Percentiles rank a stretch among this genome's conserved stretches.
phyloP scores from a whole-genome alignment of 2,329 filamentous ascomycete species.

The Stenocarpella maydis region DNA sequence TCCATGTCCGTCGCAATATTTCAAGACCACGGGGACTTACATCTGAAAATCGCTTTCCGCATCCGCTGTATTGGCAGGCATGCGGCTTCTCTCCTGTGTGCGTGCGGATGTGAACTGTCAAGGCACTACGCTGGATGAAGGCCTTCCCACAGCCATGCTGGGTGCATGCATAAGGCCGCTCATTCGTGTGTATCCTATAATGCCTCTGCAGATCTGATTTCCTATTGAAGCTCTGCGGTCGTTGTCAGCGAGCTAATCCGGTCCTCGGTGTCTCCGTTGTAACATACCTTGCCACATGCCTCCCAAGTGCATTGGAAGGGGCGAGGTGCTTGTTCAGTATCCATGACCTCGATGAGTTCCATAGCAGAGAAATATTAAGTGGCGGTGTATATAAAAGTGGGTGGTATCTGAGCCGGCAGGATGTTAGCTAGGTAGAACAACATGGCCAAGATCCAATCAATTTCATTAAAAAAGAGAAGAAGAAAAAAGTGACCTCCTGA shows the following conservation, averaged over 20 bases:
- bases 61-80: constrained; percentile 70
- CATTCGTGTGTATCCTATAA: constrained; percentile 76
- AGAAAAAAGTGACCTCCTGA: too few species aligned
- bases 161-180: constrained; percentile 70
- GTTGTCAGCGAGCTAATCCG: background rate
- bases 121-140: constrained; percentile 75
- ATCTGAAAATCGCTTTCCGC: constrained; percentile 75
- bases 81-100: constrained; percentile 78
- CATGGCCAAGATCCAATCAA: too few species aligned
- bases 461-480: too few species aligned
- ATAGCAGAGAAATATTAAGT: constrained; percentile 45
- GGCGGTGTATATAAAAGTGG: background rate
- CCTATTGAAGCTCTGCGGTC: constrained; percentile 73
- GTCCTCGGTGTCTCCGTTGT: background rate
- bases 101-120: constrained; percentile 75
- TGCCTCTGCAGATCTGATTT: constrained; percentile 76
- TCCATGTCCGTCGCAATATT: background rate
- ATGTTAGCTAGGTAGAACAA: background rate
- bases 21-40: constrained; percentile 51
- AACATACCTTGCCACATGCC: constrained; percentile 66
- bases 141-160: constrained; percentile 71
- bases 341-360: constrained; percentile 72
- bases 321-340: constrained; percentile 68
- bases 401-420: background rate
- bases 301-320: constrained; percentile 72